Percentiles rank a stretch among this genome's conserved stretches.
phyloP scores from a whole-genome alignment of 768 basidiomycete genomes.

The Gautieria morchelliformis region DNA sequence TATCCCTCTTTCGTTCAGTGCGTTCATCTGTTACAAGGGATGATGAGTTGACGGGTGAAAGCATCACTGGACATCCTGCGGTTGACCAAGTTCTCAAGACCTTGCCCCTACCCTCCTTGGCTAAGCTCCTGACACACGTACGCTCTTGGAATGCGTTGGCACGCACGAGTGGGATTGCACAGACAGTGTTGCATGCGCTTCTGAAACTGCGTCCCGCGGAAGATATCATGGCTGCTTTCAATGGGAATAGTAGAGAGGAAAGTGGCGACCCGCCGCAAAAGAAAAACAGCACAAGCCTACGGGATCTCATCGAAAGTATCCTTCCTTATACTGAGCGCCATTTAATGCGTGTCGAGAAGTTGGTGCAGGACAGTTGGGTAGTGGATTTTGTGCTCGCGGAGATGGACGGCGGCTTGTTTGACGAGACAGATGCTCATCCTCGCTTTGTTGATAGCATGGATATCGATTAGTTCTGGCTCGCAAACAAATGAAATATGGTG shows the following conservation, averaged over 20 bases:
- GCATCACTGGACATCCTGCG: slow-evolving; percentile 57
- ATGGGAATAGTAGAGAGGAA: slow-evolving; percentile 22
- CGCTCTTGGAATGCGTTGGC: slow-evolving; percentile 94
- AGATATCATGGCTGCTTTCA: slow-evolving; percentile 62
- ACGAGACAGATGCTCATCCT: slow-evolving; percentile 32
- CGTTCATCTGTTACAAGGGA: slow-evolving; percentile 22
- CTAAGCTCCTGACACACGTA: slow-evolving; percentile 70
- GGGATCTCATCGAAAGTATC: slow-evolving; percentile 75
- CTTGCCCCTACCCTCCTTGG: slow-evolving; percentile 64
- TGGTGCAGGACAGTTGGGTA: slow-evolving; percentile 93
- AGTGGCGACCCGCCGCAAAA: background rate
- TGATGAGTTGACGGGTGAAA: slow-evolving; percentile 19
- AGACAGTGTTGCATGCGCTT: slow-evolving; percentile 72
- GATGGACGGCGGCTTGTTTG: slow-evolving; percentile 77
- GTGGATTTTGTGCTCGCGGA: slow-evolving; percentile 83
- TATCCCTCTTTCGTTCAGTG: slow-evolving; percentile 68
- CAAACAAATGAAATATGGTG: background rate
- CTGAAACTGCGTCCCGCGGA: slow-evolving; percentile 69
- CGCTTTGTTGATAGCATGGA: slow-evolving; percentile 30
- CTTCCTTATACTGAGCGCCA: slow-evolving; percentile 96
- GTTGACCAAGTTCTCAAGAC: slow-evolving; percentile 79
- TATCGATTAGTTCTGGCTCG: slow-evolving; percentile 27
- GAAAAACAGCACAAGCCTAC: slow-evolving; percentile 32
- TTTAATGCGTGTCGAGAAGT: slow-evolving; percentile 69
- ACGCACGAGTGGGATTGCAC: slow-evolving; percentile 79